Evolutionary conservation across 108 stramenopile genomes (phyloP), one percentile per base, ranked within the genome.

Genomic region (Conticribra guillardii): DNA sequence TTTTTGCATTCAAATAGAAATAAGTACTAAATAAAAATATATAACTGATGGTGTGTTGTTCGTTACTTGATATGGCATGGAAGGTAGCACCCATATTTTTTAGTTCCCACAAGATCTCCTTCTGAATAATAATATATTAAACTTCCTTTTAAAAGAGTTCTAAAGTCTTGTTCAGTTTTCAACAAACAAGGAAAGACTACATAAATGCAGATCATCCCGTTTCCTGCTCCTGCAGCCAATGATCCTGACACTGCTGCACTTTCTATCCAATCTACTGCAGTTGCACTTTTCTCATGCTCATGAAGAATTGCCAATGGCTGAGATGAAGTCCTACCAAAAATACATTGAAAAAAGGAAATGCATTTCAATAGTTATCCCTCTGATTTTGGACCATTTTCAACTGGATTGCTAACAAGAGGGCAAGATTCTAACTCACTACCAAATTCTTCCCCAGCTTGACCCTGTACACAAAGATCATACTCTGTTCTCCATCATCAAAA

Each of bases 261-360:
- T 2, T 72, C 74, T 53, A 84, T 83, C 92, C 92, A 93, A 81
- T 93, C 92, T 34, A 93, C 47, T 15, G 86, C 87, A 37, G 74
- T 72, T 19, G 89, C 84, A 65, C 87, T 87, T 3, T 75, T 77
- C 19, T 41, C 69, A 37, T 85, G 88, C 24, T 83, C 84, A 21
- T 76, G 81, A 27, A 93, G 56, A 11, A 93, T 64, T 2, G 87
- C 92, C 79, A 90, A 69, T 5, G 87, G 87, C 29, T 74, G 61
- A 4, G 71, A 73, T 18, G 68, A 70, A 14, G 78, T 63, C 46
- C 93, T 56, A 60, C 84, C 82, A 65, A 87, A 90, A 23, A 94
- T 54, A 16, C 93, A n/a, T n/a, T n/a, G n/a, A 85, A 24, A 87
- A 62, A 21, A 90, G 76, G 28, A 75, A 51, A 76, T 94, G 90